Conservation (phyloP, 1,139 yeast genomes). For the Arxiozyma heterogenica region DNA sequence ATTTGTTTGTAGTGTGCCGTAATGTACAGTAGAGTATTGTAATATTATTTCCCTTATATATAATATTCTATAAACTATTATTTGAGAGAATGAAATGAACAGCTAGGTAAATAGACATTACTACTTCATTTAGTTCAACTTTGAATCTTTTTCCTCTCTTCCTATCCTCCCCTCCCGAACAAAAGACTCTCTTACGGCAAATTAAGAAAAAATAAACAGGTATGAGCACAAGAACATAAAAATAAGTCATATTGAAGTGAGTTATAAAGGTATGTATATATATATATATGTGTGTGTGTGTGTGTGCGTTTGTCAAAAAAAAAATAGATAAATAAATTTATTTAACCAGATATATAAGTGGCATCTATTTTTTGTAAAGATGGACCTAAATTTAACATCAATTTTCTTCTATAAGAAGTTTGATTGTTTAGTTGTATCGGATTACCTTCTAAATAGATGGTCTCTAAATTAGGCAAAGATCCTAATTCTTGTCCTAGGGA, state of each 20-base stretch:
- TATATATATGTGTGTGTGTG: not conserved
- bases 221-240: too few relatives aligned
- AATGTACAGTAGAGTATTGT: too few relatives aligned
- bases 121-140: not conserved
- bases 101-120: not conserved
- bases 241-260: not conserved
- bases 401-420: slow-evolving; percentile 77
- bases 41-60: too few relatives aligned
- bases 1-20: not conserved
- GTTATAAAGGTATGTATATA: too few relatives aligned
- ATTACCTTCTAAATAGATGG: slow-evolving; percentile 93
- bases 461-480: slow-evolving; percentile 56
- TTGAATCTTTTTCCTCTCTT: not conserved
- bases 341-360: slow-evolving; percentile 44
- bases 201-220: too few relatives aligned
- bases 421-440: slow-evolving; percentile 69
- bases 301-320: not conserved
- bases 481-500: slow-evolving; percentile 62
- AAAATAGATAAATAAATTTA: not conserved
- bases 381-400: slow-evolving; percentile 55
- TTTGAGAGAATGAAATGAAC: not conserved
- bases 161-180: not conserved
- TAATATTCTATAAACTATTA: too few relatives aligned
- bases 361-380: slow-evolving; percentile 87
- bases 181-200: not conserved